Evolutionary conservation across 805 yeast genomes (phyloP), one percentile per base, ranked within the genome.

Genomic region (Diddensiella transvaalensis): DNA sequence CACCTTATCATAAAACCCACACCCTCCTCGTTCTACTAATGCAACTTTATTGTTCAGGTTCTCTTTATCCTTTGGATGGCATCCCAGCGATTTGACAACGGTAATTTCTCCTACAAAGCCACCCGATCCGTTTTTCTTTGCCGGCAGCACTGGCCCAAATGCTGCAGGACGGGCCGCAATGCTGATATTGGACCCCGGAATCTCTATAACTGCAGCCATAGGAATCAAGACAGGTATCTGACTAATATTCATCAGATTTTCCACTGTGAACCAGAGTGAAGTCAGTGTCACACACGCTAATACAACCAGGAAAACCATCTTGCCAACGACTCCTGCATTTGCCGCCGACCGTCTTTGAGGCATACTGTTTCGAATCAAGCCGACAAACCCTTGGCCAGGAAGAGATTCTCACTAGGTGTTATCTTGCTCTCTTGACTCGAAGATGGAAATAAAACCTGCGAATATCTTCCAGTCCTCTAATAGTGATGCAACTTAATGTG

Each of bases 1-100:
- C 15, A 80, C 75, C 56, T 81, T 81, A 13, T 70, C 70, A 42
- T 74, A 78, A 58, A 80, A 77, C 19, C 79, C 71, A 63, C 84
- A 79, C 3, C 68, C 73, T 3, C 84, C 84, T n/a, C 82, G 60
- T 33, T 47, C 44, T 15, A 71, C 73, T 36, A 72, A 56, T 3
- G 69, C 73, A 40, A 70, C 59, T 37, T 59, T 51, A 37, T 49
- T 60, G 6, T 59, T 48, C 40, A 66, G 44, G 35, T 60, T 60
- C 41, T 59, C 57, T 24, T 43, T 41, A 21, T 51, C 54, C 4
- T 48, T 46, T n/a, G 36, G 49, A 1, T 26, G 38, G 43, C 67
- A 61, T 19, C 56, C 66, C 23, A 48, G 41, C 37, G 59, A 50
- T 4, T 48, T 45, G 5, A 62, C 56, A 11, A 58, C 57, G 21